These are phyloP conservation scores for Dillenia turbinata DNA, from an alignment of 164 flowering plant species.

Conservation along the genomic window DNA sequence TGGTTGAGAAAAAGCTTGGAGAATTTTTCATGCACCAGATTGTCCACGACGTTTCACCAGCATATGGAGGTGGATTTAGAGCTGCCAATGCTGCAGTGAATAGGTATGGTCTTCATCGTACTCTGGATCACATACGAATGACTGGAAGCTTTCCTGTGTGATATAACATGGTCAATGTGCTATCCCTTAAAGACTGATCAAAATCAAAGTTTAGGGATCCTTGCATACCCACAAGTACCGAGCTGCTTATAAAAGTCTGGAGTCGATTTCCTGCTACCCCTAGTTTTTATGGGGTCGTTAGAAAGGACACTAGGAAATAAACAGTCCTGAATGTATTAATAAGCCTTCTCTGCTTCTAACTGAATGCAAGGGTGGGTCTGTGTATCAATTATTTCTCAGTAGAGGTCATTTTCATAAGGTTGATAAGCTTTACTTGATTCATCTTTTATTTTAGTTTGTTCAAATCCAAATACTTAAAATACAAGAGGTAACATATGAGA, in stretches of 20 bases:
- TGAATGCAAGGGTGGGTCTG: neutral
- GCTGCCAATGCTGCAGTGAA: slow-evolving; percentile 80
- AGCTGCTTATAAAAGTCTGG: slow-evolving; percentile 21
- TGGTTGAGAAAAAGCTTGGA: slow-evolving; percentile 66
- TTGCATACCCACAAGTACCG: slow-evolving; percentile 15
- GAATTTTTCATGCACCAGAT: slow-evolving; percentile 92
- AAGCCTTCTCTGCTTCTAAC: neutral
- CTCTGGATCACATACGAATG: slow-evolving; percentile 70
- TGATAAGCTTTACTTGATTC: too few species aligned
- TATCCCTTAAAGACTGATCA: neutral
- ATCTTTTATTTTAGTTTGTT: too few species aligned
- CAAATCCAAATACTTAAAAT: too few species aligned
- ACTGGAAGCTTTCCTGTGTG: slow-evolving; percentile 67
- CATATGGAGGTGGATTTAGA: slow-evolving; percentile 88
- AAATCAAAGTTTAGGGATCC: slow-evolving; percentile 1
- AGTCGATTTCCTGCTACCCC: slow-evolving; percentile 19
- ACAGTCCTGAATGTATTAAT: slow-evolving; percentile 12
- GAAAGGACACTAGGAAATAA: slow-evolving; percentile 7
- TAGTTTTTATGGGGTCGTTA: slow-evolving; percentile 15
- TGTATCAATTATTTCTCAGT: too few species aligned
- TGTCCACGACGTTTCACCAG: slow-evolving; percentile 77
- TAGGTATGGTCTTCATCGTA: slow-evolving; percentile 71
- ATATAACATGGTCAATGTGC: neutral
- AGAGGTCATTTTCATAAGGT: too few species aligned
- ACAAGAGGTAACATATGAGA: too few species aligned